phyloP scores from a whole-genome alignment of 1,284 basidiomycete genomes.

The Ganoderma lingzhi region DNA sequence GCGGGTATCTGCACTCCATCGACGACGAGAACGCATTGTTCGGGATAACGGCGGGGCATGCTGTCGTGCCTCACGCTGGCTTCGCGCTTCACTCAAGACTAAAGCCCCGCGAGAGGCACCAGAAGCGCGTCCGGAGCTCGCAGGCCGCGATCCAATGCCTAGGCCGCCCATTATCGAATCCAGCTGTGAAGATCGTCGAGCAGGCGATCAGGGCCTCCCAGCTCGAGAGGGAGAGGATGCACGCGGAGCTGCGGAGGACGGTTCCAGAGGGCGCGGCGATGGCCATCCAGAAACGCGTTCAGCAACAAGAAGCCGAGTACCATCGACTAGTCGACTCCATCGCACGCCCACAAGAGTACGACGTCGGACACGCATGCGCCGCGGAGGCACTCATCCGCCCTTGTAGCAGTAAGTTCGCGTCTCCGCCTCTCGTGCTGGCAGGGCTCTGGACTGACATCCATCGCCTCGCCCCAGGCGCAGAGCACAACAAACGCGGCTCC shows the following conservation, averaged over 20 bases:
- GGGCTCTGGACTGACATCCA: background rate
- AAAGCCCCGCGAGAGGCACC: slow-evolving; percentile 22
- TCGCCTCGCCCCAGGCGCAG: slow-evolving; percentile 8
- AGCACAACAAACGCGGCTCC: slow-evolving; percentile 12
- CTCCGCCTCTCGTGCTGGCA: background rate
- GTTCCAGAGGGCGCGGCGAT: background rate
- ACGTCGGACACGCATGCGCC: slow-evolving; percentile 31
- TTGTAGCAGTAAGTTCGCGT: slow-evolving; percentile 23
- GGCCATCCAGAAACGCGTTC: slow-evolving; percentile 18
- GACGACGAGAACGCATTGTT: slow-evolving; percentile 24
- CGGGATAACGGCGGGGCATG: slow-evolving; percentile 30
- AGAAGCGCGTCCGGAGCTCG: slow-evolving; percentile 26
- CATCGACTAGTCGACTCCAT: slow-evolving; percentile 22
- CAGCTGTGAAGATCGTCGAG: slow-evolving; percentile 26
- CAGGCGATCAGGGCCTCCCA: slow-evolving; percentile 18
- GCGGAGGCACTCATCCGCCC: slow-evolving; percentile 33
- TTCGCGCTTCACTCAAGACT: slow-evolving; percentile 30
- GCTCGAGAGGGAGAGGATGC: slow-evolving; percentile 22
- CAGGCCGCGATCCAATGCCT: slow-evolving; percentile 28
- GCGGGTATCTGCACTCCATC: slow-evolving; percentile 25
- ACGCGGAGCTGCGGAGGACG: slow-evolving; percentile 16
- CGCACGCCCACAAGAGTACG: slow-evolving; percentile 24
- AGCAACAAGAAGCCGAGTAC: slow-evolving; percentile 25
- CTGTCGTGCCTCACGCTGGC: slow-evolving; percentile 25
- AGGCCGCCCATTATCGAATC: slow-evolving; percentile 26